A percentile compares a stretch with the other conserved stretches of the same genome.
Evolutionary conservation across 495 filamentous ascomycete genomes (phyloP).

Genomic region (Annulohypoxylon maeteangense): DNA sequence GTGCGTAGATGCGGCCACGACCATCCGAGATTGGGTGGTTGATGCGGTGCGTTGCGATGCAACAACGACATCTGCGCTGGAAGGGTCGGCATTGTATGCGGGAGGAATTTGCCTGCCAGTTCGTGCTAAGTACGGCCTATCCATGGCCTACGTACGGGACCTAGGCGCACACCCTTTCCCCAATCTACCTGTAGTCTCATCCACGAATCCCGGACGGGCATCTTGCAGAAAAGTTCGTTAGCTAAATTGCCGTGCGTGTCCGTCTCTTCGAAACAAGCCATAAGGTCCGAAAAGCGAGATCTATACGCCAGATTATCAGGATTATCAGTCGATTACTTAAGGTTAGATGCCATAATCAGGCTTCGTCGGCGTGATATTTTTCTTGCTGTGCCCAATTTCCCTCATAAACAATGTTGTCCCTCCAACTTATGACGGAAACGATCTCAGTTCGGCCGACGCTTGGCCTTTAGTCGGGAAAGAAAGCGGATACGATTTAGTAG

Average conservation of each 20-base stretch:
- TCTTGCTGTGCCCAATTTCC: slow-evolving; percentile 33
- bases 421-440: slow-evolving; percentile 25
- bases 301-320: slow-evolving; percentile 11
- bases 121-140: slow-evolving; percentile 9
- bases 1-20: slow-evolving; percentile 20
- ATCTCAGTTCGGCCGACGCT: slow-evolving; percentile 36
- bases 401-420: slow-evolving; percentile 21
- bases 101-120: slow-evolving; percentile 28
- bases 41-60: slow-evolving; percentile 31
- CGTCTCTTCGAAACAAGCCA: slow-evolving; percentile 18
- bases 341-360: slow-evolving; percentile 19
- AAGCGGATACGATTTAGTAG: slow-evolving; percentile 21
- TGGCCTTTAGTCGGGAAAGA: slow-evolving; percentile 22
- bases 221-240: slow-evolving; percentile 21
- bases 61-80: slow-evolving; percentile 27
- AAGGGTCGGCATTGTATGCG: slow-evolving; percentile 17
- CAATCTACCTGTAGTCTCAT: slow-evolving; percentile 23
- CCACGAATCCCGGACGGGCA: slow-evolving; percentile 26
- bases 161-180: slow-evolving; percentile 14
- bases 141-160: slow-evolving; percentile 1
- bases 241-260: slow-evolving; percentile 18
- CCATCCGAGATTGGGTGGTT: slow-evolving; percentile 28
- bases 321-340: slow-evolving; percentile 15
- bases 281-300: slow-evolving; percentile 34
- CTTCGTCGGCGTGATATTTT: slow-evolving; percentile 25